Evolutionary conservation across 768 basidiomycete species (phyloP), one percentile per base, ranked within the genome.

Genomic region (Myochromella boudieri): DNA sequence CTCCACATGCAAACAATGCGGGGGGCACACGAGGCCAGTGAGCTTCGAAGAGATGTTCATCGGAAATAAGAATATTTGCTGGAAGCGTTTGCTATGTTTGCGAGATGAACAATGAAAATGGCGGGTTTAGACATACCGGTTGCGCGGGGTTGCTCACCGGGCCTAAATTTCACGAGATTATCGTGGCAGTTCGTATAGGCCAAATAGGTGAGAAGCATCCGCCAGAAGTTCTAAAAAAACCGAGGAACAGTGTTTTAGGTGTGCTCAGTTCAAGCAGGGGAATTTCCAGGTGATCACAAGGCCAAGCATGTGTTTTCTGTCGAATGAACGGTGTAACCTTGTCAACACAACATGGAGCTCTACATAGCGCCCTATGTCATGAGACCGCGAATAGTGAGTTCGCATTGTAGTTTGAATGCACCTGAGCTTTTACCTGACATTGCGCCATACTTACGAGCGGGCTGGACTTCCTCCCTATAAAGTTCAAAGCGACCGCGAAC

Each of bases 241-340:
- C n/a, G n/a, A n/a, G n/a, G n/a, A n/a, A n/a, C n/a, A n/a, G n/a
- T n/a, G n/a, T n/a, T n/a, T 43, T 33, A 24, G 42, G 42, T 22
- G 10, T 33, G 2, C 27, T 31, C 18, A 17, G 6, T 21, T 42
- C 27, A 41, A 2, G 15, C 7, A 9, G 39, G 26, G 27, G 17
- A 21, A 28, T 18, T 20, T n/a, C n/a, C n/a, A n/a, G n/a, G 31
- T 21, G 29, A 33, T 31, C 42, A 43, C 31, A 21, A 1, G 42
- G 29, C 11, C 29, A 12, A 8, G 18, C 42, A 43, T 32, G 42
- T 43, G 42, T 43, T 43, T 43, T 22, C 37, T 41, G 20, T 21
- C 33, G 20, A 25, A 27, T 37, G 14, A 14, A 4, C 7, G 37
- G 2, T 6, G 37, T 38, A 12, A 25, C 37, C 37, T 38, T 38